A percentile compares a stretch with the other conserved stretches of the same genome.
These are phyloP conservation scores for Geosiphon pyriformis DNA, from an alignment of 192 early-diverging fungal species.

Conservation along the genomic window DNA sequence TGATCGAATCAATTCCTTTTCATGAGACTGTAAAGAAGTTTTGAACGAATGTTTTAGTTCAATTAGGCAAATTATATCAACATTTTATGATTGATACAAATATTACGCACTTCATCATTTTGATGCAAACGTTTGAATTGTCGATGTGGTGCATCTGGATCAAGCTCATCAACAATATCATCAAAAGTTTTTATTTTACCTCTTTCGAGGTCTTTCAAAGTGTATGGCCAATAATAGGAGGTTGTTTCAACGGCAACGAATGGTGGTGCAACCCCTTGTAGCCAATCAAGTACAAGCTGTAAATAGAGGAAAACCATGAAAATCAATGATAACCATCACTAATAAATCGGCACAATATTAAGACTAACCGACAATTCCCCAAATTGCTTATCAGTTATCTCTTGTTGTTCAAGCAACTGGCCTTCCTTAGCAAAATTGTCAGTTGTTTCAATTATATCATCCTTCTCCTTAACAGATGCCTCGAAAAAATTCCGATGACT, in stretches of 20 bases:
- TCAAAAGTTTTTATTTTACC: neutral
- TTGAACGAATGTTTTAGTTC: too few relatives aligned
- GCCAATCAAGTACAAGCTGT: neutral
- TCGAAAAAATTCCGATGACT: too few relatives aligned
- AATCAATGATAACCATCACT: too few relatives aligned
- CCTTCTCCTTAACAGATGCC: neutral
- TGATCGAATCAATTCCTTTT: conserved; percentile 53
- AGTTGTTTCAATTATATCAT: neutral
- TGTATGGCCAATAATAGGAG: neutral
- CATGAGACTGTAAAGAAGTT: conserved; percentile 16
- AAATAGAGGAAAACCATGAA: too few relatives aligned
- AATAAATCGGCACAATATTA: neutral
- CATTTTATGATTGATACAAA: neutral
- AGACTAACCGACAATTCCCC: neutral
- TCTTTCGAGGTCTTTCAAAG: neutral
- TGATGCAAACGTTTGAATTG: neutral
- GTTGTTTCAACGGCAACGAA: neutral
- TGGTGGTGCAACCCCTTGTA: neutral
- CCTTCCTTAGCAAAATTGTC: neutral
- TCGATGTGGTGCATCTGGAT: neutral
- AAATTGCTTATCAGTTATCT: neutral
- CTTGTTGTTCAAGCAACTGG: neutral
- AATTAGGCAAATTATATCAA: too few relatives aligned
- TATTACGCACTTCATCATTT: neutral
- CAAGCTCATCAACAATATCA: neutral